phyloP scores from a whole-genome alignment of 257 asterid species.

The Eucommia ulmoides region DNA sequence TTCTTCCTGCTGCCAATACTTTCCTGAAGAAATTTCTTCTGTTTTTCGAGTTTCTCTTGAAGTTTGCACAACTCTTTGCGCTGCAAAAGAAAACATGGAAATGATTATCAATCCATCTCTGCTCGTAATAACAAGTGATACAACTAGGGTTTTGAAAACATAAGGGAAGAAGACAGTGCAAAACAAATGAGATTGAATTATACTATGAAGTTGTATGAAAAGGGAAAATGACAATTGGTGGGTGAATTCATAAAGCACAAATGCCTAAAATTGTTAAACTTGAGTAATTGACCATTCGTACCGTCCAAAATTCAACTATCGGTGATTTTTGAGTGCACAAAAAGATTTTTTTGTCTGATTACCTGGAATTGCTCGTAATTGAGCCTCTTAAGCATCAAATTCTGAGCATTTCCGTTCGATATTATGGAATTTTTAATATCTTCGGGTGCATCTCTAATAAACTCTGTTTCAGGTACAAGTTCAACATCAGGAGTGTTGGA shows the following conservation, averaged over 20 bases:
- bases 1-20: slow-evolving; percentile 74
- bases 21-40: slow-evolving; percentile 79
- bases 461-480: slow-evolving; percentile 88
- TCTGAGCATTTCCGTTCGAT: slow-evolving; percentile 57
- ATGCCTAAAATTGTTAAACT: too few species aligned
- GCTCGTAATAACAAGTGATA: too few species aligned
- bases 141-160: too few species aligned
- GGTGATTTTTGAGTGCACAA: background rate
- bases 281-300: too few species aligned
- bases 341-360: slow-evolving; percentile 32
- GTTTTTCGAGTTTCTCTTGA: slow-evolving; percentile 64
- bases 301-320: background rate
- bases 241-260: too few species aligned
- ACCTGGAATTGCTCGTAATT: slow-evolving; percentile 89
- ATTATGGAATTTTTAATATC: slow-evolving; percentile 52
- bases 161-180: too few species aligned
- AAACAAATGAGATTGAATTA: too few species aligned
- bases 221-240: too few species aligned
- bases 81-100: slow-evolving; percentile 32
- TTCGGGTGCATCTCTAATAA: slow-evolving; percentile 66
- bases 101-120: slow-evolving; percentile 2
- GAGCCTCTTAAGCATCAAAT: slow-evolving; percentile 91
- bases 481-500: slow-evolving; percentile 84
- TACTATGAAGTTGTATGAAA: too few species aligned
- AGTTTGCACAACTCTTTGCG: slow-evolving; percentile 87